These are phyloP conservation scores for Amphicarpaea edgeworthii DNA, from an alignment of 306 rosid genomes.

Conservation along the genomic window DNA sequence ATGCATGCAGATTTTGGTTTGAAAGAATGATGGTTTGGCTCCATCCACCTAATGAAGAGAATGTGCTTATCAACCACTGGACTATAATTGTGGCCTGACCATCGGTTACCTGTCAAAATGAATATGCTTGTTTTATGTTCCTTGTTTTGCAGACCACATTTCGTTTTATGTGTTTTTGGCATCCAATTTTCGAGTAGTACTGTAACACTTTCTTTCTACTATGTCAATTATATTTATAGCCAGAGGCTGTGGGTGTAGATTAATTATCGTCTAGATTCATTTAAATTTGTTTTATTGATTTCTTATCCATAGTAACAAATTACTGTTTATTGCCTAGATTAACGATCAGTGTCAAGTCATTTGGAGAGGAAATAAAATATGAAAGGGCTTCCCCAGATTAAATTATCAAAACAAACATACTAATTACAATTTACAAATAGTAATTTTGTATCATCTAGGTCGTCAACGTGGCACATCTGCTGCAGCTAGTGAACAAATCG, in stretches of 20 bases:
- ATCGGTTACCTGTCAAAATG: constrained; percentile 23
- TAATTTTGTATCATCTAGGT: not conserved
- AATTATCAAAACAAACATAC: not conserved
- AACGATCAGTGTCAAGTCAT: not conserved
- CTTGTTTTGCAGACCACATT: constrained; percentile 25
- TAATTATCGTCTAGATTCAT: constrained; percentile 8
- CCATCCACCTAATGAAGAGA: constrained; percentile 29
- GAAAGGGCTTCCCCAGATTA: not conserved
- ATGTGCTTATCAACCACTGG: constrained; percentile 28
- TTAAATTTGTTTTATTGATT: constrained; percentile 16
- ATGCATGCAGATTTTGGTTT: constrained; percentile 44
- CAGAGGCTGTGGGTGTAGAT: not conserved
- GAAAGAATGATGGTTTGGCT: constrained; percentile 38
- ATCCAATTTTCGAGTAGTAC: constrained; percentile 32
- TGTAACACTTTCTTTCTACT: not conserved
- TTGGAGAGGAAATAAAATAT: not conserved
- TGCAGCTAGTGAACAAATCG: not conserved
- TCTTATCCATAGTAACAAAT: constrained; percentile 2
- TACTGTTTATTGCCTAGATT: not conserved
- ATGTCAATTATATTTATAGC: constrained; percentile 26
- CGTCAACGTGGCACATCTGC: not conserved
- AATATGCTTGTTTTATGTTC: constrained; percentile 36
- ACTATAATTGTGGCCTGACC: constrained; percentile 26
- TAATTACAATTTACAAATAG: not conserved
- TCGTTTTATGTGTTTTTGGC: not conserved